Conservation (phyloP, 805 yeast species). For the Candida nonsorbophila region DNA sequence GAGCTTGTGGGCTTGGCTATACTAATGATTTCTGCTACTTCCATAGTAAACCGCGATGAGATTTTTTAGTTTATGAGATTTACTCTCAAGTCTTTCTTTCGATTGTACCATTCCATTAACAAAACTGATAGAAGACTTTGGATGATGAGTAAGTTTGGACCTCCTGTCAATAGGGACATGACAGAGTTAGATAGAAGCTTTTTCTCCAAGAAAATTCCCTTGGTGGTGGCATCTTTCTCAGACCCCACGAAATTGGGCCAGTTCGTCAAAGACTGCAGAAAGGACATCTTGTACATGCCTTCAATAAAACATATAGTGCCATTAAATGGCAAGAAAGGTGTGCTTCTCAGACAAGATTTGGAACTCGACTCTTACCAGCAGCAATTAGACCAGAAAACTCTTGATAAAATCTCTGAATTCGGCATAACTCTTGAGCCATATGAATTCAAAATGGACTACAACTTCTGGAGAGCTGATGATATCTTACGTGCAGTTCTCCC, state of each 20-base stretch:
- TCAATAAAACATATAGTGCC: slow-evolving; percentile 63
- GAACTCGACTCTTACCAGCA: slow-evolving; percentile 10
- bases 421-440: slow-evolving; percentile 48
- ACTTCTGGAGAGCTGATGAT: slow-evolving; percentile 88
- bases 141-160: slow-evolving; percentile 35
- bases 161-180: slow-evolving; percentile 71
- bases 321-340: slow-evolving; percentile 35
- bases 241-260: slow-evolving; percentile 57
- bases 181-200: slow-evolving; percentile 57
- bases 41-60: slow-evolving; percentile 10
- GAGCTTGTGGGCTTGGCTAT: slow-evolving; percentile 25
- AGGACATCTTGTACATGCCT: slow-evolving; percentile 66
- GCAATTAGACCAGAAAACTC: slow-evolving; percentile 36
- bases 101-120: slow-evolving; percentile 11
- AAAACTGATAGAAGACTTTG: slow-evolving; percentile 21
- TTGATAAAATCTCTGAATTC: slow-evolving; percentile 41
- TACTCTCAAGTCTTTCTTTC: not conserved
- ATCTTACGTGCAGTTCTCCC: slow-evolving; percentile 77
- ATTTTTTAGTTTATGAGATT: not conserved
- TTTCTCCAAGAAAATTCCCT: slow-evolving; percentile 52
- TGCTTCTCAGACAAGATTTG: slow-evolving; percentile 51
- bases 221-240: slow-evolving; percentile 66
- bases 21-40: slow-evolving; percentile 27
- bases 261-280: slow-evolving; percentile 54
- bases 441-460: slow-evolving; percentile 55